Conservation (phyloP, 108 stramenopile species). For the Seminavis robusta region DNA sequence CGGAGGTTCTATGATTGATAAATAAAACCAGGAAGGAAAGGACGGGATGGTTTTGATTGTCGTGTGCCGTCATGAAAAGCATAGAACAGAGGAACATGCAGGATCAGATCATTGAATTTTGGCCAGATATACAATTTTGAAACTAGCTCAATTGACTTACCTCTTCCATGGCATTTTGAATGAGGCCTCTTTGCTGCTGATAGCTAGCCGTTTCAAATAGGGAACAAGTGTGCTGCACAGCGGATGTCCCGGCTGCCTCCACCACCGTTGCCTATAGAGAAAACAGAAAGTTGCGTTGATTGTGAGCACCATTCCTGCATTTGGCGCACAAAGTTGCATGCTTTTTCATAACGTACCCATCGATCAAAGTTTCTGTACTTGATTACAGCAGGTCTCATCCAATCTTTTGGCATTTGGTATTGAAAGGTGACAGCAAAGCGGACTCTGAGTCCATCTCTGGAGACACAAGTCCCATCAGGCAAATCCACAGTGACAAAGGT, state of each 20-base stretch:
- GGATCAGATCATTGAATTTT: too few relatives aligned
- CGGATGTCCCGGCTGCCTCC: constrained; percentile 24
- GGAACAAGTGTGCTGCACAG: constrained; percentile 43
- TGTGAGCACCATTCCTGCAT: too few relatives aligned
- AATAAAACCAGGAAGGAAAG: too few relatives aligned
- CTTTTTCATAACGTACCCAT: too few relatives aligned
- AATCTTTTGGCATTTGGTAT: constrained; percentile 38
- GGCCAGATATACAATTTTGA: too few relatives aligned
- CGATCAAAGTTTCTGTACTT: constrained; percentile 38
- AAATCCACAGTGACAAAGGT: constrained; percentile 36
- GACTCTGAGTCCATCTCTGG: constrained; percentile 39
- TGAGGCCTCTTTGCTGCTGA: too few relatives aligned
- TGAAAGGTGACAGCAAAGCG: constrained; percentile 40
- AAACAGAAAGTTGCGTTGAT: too few relatives aligned
- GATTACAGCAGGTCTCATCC: constrained; percentile 23
- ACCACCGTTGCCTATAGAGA: constrained; percentile 22
- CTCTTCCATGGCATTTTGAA: too few relatives aligned
- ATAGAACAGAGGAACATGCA: too few relatives aligned
- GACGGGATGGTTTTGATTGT: constrained; percentile 37
- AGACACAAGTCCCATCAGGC: constrained; percentile 32
- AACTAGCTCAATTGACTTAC: too few relatives aligned
- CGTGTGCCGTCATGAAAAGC: too few relatives aligned
- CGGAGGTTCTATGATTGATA: constrained; percentile 27
- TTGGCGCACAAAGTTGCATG: too few relatives aligned
- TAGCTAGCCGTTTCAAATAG: constrained; percentile 18